Conservation (phyloP, 768 basidiomycete genomes). For the Coprinopsis sp. region DNA sequence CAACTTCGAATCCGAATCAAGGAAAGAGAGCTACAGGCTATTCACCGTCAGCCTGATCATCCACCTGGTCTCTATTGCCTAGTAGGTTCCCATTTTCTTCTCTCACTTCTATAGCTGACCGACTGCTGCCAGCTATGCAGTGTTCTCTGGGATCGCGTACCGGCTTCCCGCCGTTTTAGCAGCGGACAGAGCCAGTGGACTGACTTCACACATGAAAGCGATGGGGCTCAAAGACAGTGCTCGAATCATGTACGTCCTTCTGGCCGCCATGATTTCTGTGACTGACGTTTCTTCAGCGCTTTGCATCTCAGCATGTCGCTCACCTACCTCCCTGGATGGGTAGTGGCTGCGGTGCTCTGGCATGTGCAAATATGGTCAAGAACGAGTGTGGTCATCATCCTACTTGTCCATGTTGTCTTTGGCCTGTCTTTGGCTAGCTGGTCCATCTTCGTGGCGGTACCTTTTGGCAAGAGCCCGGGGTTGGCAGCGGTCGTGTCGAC, state of each 20-base stretch:
- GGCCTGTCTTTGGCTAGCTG: slow-evolving; percentile 66
- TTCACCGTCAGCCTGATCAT: too few species aligned
- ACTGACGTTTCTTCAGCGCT: slow-evolving; percentile 32
- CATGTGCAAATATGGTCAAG: slow-evolving; percentile 57
- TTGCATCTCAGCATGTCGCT: slow-evolving; percentile 69
- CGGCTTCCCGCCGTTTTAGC: slow-evolving; percentile 71
- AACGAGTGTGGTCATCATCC: slow-evolving; percentile 55
- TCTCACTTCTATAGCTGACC: too few species aligned
- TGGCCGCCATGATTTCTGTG: background rate
- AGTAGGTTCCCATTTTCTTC: too few species aligned
- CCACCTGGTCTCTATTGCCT: too few species aligned
- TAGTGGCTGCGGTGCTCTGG: slow-evolving; percentile 62
- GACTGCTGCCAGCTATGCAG: too few species aligned
- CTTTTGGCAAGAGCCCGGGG: slow-evolving; percentile 70
- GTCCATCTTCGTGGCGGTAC: slow-evolving; percentile 66
- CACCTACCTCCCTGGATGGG: slow-evolving; percentile 74
- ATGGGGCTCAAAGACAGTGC: slow-evolving; percentile 77
- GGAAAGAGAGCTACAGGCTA: too few species aligned
- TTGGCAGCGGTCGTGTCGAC: slow-evolving; percentile 65
- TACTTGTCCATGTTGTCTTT: slow-evolving; percentile 62
- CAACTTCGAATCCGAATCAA: too few species aligned
- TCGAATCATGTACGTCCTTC: slow-evolving; percentile 45
- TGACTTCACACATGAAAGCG: slow-evolving; percentile 72
- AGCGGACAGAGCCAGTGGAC: slow-evolving; percentile 55
- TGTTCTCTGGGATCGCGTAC: slow-evolving; percentile 70